Conservation (phyloP, 1,284 basidiomycete genomes). For the Malassezia caprae region DNA sequence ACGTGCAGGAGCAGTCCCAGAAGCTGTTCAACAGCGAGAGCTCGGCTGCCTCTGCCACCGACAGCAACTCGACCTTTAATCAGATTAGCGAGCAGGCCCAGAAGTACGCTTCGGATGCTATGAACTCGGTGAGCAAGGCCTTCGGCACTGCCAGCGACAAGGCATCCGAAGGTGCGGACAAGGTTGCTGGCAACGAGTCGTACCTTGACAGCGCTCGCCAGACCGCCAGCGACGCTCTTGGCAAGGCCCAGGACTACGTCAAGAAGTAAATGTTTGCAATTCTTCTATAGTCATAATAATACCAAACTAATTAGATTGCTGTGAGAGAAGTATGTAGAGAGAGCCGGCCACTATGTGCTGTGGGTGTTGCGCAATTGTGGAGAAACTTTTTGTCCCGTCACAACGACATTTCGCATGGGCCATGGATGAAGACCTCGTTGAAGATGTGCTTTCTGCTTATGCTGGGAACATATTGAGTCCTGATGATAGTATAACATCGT, state of each 20-base stretch:
- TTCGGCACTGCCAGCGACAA: constrained; percentile 10
- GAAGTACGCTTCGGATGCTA: constrained; percentile 13
- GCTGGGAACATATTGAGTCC: background rate
- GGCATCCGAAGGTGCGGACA: constrained; percentile 4
- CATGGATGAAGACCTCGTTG: background rate
- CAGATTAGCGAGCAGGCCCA: constrained; percentile 9
- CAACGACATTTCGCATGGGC: background rate
- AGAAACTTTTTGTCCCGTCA: background rate
- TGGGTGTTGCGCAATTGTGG: too few species aligned
- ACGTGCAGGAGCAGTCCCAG: constrained; percentile 8
- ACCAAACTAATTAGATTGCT: too few species aligned
- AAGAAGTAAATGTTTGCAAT: background rate
- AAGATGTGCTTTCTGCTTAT: constrained; percentile 1
- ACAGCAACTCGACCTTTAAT: background rate
- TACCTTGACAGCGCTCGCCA: constrained; percentile 8
- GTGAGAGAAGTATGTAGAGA: too few species aligned
- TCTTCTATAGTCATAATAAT: background rate
- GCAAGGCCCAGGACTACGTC: constrained; percentile 13
- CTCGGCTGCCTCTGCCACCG: background rate
- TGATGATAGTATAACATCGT: background rate
- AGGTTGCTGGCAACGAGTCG: constrained; percentile 5
- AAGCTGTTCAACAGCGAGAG: constrained; percentile 2
- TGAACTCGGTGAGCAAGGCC: constrained; percentile 10
- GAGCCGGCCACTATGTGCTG: too few species aligned
- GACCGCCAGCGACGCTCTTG: constrained; percentile 3